These are phyloP conservation scores for Sclerotinia trifoliorum DNA, from an alignment of 2,329 filamentous ascomycete species.

Conservation along the genomic window DNA sequence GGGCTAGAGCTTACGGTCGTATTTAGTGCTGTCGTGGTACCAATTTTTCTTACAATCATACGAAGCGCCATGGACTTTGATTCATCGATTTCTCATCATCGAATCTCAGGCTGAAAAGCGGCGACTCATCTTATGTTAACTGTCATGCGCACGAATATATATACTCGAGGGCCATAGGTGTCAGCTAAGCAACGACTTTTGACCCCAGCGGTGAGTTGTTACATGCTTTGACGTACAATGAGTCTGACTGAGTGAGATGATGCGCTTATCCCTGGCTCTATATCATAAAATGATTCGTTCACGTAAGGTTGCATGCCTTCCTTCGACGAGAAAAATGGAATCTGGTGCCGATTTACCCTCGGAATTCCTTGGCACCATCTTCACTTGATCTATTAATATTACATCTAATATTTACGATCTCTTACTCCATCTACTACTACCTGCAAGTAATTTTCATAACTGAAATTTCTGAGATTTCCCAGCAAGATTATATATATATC, in stretches of 20 bases:
- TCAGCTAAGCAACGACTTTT: background rate
- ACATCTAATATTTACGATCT: background rate
- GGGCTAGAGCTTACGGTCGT: background rate
- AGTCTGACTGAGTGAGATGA: background rate
- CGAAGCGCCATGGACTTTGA: too few relatives aligned
- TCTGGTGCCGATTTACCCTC: background rate
- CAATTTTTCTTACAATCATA: too few relatives aligned
- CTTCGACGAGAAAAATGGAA: background rate
- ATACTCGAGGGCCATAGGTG: background rate
- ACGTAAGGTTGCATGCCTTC: conserved; percentile 11
- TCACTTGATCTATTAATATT: background rate
- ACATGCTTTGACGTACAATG: background rate
- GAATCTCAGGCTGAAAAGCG: background rate
- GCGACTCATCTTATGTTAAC: background rate
- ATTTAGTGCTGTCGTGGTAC: background rate
- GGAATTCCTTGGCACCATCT: background rate
- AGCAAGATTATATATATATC: too few relatives aligned
- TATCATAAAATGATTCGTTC: conserved; percentile 1
- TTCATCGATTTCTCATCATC: too few relatives aligned
- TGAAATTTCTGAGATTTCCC: background rate
- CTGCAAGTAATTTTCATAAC: background rate
- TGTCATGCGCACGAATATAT: background rate
- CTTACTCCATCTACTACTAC: background rate
- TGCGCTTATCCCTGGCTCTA: background rate
- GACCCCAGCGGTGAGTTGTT: background rate